A percentile compares a stretch with the other conserved stretches of the same genome.
Conservation (phyloP, 2,329 filamentous ascomycete genomes). For the Madurella mycetomatis region DNA sequence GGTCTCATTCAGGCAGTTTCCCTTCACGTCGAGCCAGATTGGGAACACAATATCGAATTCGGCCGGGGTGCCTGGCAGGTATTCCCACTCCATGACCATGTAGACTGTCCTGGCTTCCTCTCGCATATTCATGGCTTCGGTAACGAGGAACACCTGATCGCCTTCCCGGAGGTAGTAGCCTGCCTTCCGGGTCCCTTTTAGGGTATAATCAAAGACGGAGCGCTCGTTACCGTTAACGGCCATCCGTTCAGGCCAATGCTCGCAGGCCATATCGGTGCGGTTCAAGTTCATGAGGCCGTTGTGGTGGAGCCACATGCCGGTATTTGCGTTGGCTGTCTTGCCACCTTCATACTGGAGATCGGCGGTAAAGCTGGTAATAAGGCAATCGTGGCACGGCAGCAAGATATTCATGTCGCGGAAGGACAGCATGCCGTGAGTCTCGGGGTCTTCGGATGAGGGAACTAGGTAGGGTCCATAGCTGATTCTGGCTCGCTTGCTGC, state of each 20-base stretch:
- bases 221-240: constrained; percentile 1
- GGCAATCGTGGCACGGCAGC: constrained; percentile 9
- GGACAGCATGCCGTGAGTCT: neutral
- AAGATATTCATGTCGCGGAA: neutral
- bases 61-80: neutral
- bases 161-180: constrained; percentile 7
- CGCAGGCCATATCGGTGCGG: constrained; percentile 6
- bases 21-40: constrained; percentile 12
- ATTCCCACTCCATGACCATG: constrained; percentile 10
- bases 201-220: constrained; percentile 1
- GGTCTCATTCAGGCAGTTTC: constrained; percentile 8
- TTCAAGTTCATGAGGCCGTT: constrained; percentile 11
- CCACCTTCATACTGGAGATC: neutral
- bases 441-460: neutral
- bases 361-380: constrained; percentile 1
- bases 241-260: constrained; percentile 10
- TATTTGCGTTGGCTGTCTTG: constrained; percentile 12
- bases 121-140: constrained; percentile 5
- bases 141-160: constrained; percentile 4
- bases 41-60: constrained; percentile 9
- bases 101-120: neutral
- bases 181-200: constrained; percentile 11
- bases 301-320: constrained; percentile 12
- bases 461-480: constrained; percentile 5
- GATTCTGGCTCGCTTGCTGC: constrained; percentile 4